Evolutionary conservation across 2,329 filamentous ascomycete species (phyloP).

Genomic region (Periconia sp.): DNA sequence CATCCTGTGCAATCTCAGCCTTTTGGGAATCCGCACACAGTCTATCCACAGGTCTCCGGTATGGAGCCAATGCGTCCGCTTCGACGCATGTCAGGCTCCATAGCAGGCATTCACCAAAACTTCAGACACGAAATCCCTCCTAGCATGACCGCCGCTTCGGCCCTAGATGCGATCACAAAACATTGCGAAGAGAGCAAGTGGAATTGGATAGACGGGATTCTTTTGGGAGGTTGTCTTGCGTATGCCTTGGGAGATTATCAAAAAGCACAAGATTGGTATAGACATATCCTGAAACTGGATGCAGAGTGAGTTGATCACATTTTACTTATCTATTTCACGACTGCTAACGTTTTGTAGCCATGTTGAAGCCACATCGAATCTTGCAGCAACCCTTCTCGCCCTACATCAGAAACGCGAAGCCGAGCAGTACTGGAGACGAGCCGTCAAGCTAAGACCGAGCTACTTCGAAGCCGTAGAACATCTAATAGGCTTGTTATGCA

Average conservation of each 20-base stretch:
- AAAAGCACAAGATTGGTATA: constrained; percentile 77
- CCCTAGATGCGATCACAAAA: constrained; percentile 43
- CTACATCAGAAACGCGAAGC: constrained; percentile 83
- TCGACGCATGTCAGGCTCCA: constrained; percentile 42
- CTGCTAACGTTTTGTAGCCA: constrained; percentile 61
- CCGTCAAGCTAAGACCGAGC: constrained; percentile 81
- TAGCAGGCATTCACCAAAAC: constrained; percentile 33
- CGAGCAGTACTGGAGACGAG: constrained; percentile 81
- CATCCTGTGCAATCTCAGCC: constrained; percentile 28
- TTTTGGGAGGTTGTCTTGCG: constrained; percentile 87
- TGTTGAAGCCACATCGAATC: constrained; percentile 91
- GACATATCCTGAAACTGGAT: constrained; percentile 67
- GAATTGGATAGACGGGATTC: constrained; percentile 87
- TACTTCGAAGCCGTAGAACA: constrained; percentile 97
- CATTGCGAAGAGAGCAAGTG: constrained; percentile 49
- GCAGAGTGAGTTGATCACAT: constrained; percentile 51
- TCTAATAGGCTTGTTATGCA: constrained; percentile 84
- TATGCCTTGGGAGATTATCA: constrained; percentile 88
- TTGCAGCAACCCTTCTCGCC: constrained; percentile 86
- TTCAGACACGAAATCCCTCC: constrained; percentile 36
- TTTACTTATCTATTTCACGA: constrained; percentile 13
- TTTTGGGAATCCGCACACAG: constrained; percentile 18
- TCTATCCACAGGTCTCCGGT: constrained; percentile 25
- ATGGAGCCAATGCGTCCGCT: constrained; percentile 38
- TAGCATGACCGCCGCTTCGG: constrained; percentile 44